Percentiles rank a stretch among this genome's conserved stretches.
Conservation (phyloP, 2,329 filamentous ascomycete species). For the Ceratocystis lukuohia region DNA sequence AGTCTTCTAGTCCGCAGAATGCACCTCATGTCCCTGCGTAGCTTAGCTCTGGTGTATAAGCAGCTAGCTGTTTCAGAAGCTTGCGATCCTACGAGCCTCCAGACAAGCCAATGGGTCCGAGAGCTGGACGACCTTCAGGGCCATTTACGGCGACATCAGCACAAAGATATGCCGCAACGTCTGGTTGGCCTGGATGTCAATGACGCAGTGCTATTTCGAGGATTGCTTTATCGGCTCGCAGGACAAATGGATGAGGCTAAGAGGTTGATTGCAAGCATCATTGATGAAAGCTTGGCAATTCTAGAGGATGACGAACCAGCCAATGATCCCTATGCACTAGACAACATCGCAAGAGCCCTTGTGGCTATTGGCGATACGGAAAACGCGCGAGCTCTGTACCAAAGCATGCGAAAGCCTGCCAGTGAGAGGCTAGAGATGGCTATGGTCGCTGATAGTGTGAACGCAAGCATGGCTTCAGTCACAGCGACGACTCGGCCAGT, state of each 20-base stretch:
- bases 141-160: slow-evolving; percentile 29
- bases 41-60: slow-evolving; percentile 30
- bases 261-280: slow-evolving; percentile 25
- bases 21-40: slow-evolving; percentile 31
- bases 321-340: slow-evolving; percentile 32
- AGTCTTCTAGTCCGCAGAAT: slow-evolving; percentile 30
- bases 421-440: slow-evolving; percentile 26
- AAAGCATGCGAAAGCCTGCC: slow-evolving; percentile 28
- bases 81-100: slow-evolving; percentile 20
- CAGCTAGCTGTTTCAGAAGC: slow-evolving; percentile 24
- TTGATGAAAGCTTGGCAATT: slow-evolving; percentile 29
- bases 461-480: background rate
- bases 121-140: slow-evolving; percentile 28
- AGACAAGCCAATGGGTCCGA: slow-evolving; percentile 26
- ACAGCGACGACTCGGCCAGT: background rate
- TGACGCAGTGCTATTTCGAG: slow-evolving; percentile 30
- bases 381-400: slow-evolving; percentile 28
- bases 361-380: slow-evolving; percentile 29
- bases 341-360: slow-evolving; percentile 31
- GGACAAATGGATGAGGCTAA: slow-evolving; percentile 24
- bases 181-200: slow-evolving; percentile 33
- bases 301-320: slow-evolving; percentile 31
- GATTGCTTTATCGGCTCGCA: slow-evolving; percentile 28
- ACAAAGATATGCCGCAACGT: slow-evolving; percentile 29
- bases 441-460: slow-evolving; percentile 24